These are phyloP conservation scores for Paracoccidioides lutzii DNA, from an alignment of 2,329 filamentous ascomycete genomes.

Conservation along the genomic window DNA sequence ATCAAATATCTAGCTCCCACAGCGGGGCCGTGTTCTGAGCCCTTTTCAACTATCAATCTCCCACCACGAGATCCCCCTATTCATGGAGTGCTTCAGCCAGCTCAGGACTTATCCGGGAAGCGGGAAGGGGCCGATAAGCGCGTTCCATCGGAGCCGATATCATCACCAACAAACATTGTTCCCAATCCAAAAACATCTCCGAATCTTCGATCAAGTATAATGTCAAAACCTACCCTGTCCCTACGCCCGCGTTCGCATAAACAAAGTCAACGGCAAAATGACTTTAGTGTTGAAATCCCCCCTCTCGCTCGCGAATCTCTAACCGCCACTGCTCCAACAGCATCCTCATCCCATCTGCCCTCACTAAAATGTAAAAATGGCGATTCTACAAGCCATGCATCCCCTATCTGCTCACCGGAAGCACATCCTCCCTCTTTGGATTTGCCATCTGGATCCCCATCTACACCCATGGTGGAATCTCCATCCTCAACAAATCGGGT, in stretches of 20 bases:
- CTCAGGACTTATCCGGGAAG: not conserved
- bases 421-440: too few species aligned
- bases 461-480: too few species aligned
- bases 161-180: not conserved
- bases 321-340: too few species aligned
- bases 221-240: not conserved
- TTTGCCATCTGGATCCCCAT: too few species aligned
- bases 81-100: not conserved
- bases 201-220: not conserved
- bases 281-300: too few species aligned
- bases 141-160: not conserved
- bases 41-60: not conserved
- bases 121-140: not conserved
- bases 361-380: too few species aligned
- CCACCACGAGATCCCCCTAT: not conserved
- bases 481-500: not conserved
- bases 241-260: not conserved
- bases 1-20: slow-evolving; percentile 56
- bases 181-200: not conserved
- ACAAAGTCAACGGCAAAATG: too few species aligned
- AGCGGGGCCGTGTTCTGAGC: slow-evolving; percentile 1
- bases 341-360: too few species aligned
- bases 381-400: too few species aligned
- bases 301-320: too few species aligned
- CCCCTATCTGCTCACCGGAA: too few species aligned